Evolutionary conservation across 2,329 filamentous ascomycete species (phyloP), one percentile per base, ranked within the genome.

Genomic region (Blastomyces silverae): DNA sequence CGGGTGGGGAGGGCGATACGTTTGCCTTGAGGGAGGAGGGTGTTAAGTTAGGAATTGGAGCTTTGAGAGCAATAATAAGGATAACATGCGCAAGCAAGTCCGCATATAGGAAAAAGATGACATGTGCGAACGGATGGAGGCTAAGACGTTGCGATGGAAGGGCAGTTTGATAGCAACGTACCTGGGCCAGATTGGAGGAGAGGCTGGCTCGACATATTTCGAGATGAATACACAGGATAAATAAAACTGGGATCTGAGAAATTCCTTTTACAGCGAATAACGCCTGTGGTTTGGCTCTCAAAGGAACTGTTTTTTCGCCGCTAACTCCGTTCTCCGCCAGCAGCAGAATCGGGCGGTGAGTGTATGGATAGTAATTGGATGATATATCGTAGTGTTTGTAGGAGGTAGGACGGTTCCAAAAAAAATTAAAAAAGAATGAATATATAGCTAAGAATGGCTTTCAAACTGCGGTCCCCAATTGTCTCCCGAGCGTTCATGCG

Each of bases 1-100:
- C 94, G 92, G 66, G 93, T 97, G 65, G 94, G 94, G 69, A 99
- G 91, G 73, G 94, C 93, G 77, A 99, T 97, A 76, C 93, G 91
- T 83, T 99, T 99, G 85, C 93, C 93, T 72, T 72, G 61, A 20
- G 68, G 66, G 68, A 53, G 59, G 63, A 31, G 64, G 28, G 55
- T 42, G 22, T 37, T 3, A 42, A 28, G 44, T 68, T 67, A 63
- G 62, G 20, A 25, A 5, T 52, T 22, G 22, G 48, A 22, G 8
- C 2, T 13, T 28, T 25, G n/a, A 10, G 42, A 20, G 15, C 20
- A 20, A 44, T 44, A 44, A 44, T 44, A 44, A 44, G 42, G 13
- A 20, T 44, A 20, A 6, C 42, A 8, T 44, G 42, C 11, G 42
- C 42, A 44, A 44, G 42, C 5, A 15, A 15, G 42, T 20, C 42